These are phyloP conservation scores for Paracoccidioides lutzii DNA, from an alignment of 2,329 filamentous ascomycete genomes.

Conservation along the genomic window DNA sequence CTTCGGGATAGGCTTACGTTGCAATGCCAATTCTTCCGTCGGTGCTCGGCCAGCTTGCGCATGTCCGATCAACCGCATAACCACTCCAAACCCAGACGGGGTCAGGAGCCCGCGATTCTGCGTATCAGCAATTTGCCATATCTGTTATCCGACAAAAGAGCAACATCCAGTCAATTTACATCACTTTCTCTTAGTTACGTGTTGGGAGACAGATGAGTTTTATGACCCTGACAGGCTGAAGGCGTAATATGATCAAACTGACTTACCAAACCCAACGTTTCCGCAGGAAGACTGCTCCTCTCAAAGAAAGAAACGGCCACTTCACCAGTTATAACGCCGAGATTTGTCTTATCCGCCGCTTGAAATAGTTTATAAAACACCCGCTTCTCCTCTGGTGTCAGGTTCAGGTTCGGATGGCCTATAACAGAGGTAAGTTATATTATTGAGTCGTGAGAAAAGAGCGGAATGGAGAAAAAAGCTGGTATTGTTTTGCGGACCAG, in stretches of 20 bases:
- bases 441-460: too few relatives aligned
- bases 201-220: too few relatives aligned
- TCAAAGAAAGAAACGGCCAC: slow-evolving; percentile 96
- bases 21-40: slow-evolving; percentile 65
- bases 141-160: slow-evolving; percentile 42
- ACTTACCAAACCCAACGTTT: slow-evolving; percentile 73
- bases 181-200: not conserved
- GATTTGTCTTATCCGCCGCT: slow-evolving; percentile 78
- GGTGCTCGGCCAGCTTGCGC: slow-evolving; percentile 80
- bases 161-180: not conserved
- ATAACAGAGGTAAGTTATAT: not conserved
- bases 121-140: slow-evolving; percentile 97
- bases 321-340: slow-evolving; percentile 91
- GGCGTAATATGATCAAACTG: not conserved
- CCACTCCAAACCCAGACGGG: slow-evolving; percentile 82
- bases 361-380: slow-evolving; percentile 87
- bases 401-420: slow-evolving; percentile 58
- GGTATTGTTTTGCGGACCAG: too few relatives aligned
- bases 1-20: slow-evolving; percentile 40
- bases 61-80: slow-evolving; percentile 87
- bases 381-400: slow-evolving; percentile 84
- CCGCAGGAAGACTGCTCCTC: slow-evolving; percentile 77
- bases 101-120: slow-evolving; percentile 93
- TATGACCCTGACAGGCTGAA: not conserved
- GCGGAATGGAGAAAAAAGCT: too few relatives aligned